Base-by-base conservation (phyloP, 1,139 yeast species). In the Yamadazyma oceani region DNA sequence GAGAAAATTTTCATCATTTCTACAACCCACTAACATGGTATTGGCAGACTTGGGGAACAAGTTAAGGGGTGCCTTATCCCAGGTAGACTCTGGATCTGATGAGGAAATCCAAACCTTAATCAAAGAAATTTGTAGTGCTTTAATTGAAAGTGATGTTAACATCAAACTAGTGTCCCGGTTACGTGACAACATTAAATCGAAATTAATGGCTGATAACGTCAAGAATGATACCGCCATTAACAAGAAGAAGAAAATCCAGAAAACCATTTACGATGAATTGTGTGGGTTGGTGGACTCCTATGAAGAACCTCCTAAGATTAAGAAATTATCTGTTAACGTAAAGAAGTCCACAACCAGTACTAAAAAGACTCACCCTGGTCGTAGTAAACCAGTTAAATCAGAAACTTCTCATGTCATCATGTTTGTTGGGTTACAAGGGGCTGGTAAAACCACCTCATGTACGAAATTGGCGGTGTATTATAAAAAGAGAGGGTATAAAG, bases 351-450 rank as follows among this genome's bases (percentile, higher is more conserved):
- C 58, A 17, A 55, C 56, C 19, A 68, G 71, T 23, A 62, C 61
- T 24, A 62, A 63, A 32, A 61, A 58, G 41, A 58, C 55, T 44
- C 57, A 60, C 3, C 49, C 58, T 2, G 49, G 50, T 16, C 51
- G 45, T 19, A 51, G 53, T 26, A 60, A 57, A 16, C 24, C 25
- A 7, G 24, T 29, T 17, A 29, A 29, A 29, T 17, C 25, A n/a
- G 57, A 58, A 26, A 60, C 70, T 30, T 27, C 30, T 15, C 73
- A 71, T 46, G 86, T 90, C 19, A 85, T 92, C 48, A 92, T 92
- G 98, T 86, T 92, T 74, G 98, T 92, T 40, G 98, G 98, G 55
- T 73, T 92, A 45, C 98, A 94, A 60, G 98, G 98, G 69, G 95
- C 97, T 8, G 98, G 98, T 76, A 92, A 92, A 61, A 92, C 98